Evolutionary conservation across 2,329 filamentous ascomycete genomes (phyloP).

Genomic region (Phialophora expanda): DNA sequence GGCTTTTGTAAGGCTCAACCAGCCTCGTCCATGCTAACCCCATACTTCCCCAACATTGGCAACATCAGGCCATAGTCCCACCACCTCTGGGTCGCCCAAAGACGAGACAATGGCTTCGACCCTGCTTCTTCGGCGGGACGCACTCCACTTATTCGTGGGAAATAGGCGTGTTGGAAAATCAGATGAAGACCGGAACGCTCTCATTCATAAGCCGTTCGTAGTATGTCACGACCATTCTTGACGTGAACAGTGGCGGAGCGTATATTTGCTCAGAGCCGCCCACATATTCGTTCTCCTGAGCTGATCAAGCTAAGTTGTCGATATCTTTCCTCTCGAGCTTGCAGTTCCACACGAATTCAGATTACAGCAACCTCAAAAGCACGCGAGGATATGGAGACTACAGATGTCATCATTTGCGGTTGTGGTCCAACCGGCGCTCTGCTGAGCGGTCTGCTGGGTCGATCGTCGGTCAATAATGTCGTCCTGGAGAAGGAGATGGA

Average conservation of each 20-base stretch:
- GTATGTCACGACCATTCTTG: neutral
- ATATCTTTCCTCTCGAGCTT: conserved; percentile 3
- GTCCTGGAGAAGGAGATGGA: conserved; percentile 42
- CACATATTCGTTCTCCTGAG: neutral
- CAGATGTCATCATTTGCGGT: conserved; percentile 45
- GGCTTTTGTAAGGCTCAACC: neutral
- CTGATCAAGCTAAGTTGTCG: neutral
- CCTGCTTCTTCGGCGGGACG: neutral
- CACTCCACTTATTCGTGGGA: neutral
- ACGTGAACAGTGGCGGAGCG: no score
- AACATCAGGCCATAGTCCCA: conserved; percentile 2
- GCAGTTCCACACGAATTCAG: neutral
- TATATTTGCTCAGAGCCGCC: neutral
- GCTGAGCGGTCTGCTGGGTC: conserved; percentile 42
- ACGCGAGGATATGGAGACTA: conserved; percentile 24
- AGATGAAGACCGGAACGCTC: neutral
- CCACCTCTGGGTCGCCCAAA: neutral
- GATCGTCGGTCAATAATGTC: conserved; percentile 39
- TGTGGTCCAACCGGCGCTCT: conserved; percentile 45
- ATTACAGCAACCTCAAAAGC: neutral
- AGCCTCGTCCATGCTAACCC: neutral
- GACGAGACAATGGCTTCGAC: neutral
- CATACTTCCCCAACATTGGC: neutral
- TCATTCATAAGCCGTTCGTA: neutral
- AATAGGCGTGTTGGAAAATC: neutral